Evolutionary conservation across 768 basidiomycete species (phyloP), one percentile per base, ranked within the genome.

Genomic region (Tricholoma matsutake): DNA sequence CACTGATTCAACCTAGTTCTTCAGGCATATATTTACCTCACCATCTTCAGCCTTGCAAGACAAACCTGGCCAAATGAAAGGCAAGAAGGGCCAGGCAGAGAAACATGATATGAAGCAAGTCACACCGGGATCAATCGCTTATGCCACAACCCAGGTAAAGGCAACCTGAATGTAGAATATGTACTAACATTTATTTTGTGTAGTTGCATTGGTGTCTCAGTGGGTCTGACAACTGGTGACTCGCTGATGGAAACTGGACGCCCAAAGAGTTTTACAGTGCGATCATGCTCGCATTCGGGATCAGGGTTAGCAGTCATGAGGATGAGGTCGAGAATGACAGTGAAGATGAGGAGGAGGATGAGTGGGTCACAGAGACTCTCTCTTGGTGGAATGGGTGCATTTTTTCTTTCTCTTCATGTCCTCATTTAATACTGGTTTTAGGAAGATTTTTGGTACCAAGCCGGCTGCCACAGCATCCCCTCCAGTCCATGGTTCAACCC

Each of bases 21-120:
- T 32, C n/a, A 54, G 37, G 22, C 54, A 54, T 39, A 34, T 54
- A 39, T 54, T 54, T 6, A 54, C 31, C 11, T 54, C 28, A 4
- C 54, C 29, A 54, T 54, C 54, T 20, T 31, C 54, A 54, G 54
- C 54, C 31, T 54, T 32, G 29, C 31, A 54, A 39, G 31, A 54
- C 31, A 39, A 32, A 54, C 54, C 54, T 32, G 7, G 22, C 22
- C 22, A 10, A 1, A 54, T 14, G n/a, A 54, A 39, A 54, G 37
- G 18, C 54, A 20, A 32, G 31, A 34, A 32, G 37, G 37, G 54
- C 22, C 54, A 54, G 37, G 54, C 11, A 54, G 54, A n/a, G n/a
- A 54, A 54, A 32, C 54, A 54, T 25, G 22, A 39, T 32, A 54
- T 54, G 37, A 54, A 54, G 54, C 9, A 16, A 39, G 54, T 54